Conservation (phyloP, 768 basidiomycete species). For the Lanmaoa pseudosensibilis region DNA sequence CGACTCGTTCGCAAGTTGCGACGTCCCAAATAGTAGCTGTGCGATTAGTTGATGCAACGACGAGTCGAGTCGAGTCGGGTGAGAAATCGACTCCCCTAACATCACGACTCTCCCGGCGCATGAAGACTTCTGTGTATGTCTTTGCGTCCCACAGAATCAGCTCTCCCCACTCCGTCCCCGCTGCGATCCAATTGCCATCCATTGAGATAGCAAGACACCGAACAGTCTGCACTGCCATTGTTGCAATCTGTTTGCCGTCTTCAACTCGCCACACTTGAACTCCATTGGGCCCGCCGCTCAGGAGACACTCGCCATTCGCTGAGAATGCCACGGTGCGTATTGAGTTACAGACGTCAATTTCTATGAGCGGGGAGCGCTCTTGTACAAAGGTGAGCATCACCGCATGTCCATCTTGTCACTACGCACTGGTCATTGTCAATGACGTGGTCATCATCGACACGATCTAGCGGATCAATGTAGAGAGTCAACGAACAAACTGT, state of each 20-base stretch:
- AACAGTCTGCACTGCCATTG: neutral
- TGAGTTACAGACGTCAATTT: neutral
- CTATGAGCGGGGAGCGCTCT: neutral
- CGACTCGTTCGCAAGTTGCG: neutral
- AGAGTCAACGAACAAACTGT: neutral
- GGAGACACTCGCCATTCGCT: neutral
- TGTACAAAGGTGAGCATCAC: neutral
- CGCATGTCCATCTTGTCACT: neutral
- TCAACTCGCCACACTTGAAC: neutral
- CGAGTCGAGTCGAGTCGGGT: slow-evolving; percentile 4
- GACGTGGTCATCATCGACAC: too few species aligned
- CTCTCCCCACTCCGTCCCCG: neutral
- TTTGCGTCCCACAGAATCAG: neutral
- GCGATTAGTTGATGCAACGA: neutral
- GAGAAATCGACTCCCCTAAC: slow-evolving; percentile 1
- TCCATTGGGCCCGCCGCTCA: neutral
- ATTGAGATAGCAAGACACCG: neutral
- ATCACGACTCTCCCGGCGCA: too few species aligned
- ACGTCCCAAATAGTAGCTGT: neutral
- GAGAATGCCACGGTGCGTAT: neutral
- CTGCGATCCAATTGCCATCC: slow-evolving; percentile 5
- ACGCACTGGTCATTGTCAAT: neutral
- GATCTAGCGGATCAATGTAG: too few species aligned
- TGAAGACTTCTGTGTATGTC: neutral
- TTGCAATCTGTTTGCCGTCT: neutral